These are phyloP conservation scores for Metschnikowia matae DNA, from an alignment of 805 yeast genomes.

Conservation along the genomic window DNA sequence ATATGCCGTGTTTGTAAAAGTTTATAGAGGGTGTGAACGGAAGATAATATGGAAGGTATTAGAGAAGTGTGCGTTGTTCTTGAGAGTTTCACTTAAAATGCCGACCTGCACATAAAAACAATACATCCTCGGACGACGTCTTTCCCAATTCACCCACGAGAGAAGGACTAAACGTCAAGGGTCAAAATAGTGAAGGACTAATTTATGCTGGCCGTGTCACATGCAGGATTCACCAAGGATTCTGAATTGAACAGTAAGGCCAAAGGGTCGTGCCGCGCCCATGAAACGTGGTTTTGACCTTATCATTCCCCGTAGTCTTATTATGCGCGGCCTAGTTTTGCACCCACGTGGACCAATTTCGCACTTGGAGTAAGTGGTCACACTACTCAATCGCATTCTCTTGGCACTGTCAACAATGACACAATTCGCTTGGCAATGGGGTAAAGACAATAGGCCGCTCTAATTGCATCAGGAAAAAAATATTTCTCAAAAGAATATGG, in stretches of 20 bases:
- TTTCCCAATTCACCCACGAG: not conserved
- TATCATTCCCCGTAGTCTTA: not conserved
- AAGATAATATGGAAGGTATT: too few species aligned
- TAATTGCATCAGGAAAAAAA: too few species aligned
- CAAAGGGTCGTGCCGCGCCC: not conserved
- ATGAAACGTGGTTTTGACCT: not conserved
- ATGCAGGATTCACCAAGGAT: not conserved
- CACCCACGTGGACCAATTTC: slow-evolving; percentile 16
- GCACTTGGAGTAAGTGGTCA: slow-evolving; percentile 14
- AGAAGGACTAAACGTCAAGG: too few species aligned
- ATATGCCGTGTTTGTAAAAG: too few species aligned
- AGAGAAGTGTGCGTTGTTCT: too few species aligned
- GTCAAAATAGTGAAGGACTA: not conserved
- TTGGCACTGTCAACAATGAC: slow-evolving; percentile 5
- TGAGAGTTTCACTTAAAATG: too few species aligned
- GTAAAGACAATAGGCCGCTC: not conserved
- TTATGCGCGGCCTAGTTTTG: slow-evolving; percentile 5
- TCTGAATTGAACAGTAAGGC: too few species aligned
- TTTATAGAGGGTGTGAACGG: too few species aligned
- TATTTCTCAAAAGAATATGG: too few species aligned
- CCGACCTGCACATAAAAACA: too few species aligned
- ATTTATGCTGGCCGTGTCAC: not conserved
- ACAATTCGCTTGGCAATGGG: not conserved
- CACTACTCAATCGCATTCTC: slow-evolving; percentile 10
- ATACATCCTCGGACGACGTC: not conserved